phyloP scores from a whole-genome alignment of 192 early-diverging fungal genomes.

The Entomortierella chlamydospora region DNA sequence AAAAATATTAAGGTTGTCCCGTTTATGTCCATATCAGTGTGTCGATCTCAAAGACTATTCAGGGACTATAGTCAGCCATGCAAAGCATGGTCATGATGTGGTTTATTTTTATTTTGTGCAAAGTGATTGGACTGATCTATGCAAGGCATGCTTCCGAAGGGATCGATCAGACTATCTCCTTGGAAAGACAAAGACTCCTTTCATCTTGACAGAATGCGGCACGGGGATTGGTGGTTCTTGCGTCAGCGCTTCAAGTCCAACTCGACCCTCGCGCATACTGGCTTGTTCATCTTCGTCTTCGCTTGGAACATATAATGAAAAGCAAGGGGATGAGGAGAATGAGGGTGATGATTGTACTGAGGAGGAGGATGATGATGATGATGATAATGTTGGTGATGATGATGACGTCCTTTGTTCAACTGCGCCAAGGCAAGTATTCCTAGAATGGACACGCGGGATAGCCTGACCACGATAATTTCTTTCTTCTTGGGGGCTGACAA shows the following conservation, averaged over 20 bases:
- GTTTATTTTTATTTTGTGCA: no score
- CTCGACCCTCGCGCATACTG: not conserved
- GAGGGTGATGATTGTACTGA: not conserved
- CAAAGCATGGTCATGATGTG: no score
- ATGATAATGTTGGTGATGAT: no score
- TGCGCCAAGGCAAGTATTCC: not conserved
- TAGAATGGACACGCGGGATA: not conserved
- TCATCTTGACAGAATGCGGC: not conserved
- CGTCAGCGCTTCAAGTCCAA: not conserved
- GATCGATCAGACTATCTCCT: not conserved
- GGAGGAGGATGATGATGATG: not conserved
- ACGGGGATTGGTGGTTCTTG: slow-evolving; percentile 7
- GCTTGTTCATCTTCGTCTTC: not conserved
- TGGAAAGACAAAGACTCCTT: not conserved
- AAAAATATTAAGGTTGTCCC: not conserved
- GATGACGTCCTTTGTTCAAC: not conserved
- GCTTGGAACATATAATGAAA: not conserved
- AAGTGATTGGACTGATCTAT: no score
- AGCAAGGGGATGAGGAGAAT: not conserved
- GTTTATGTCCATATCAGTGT: no score
- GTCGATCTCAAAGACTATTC: no score
- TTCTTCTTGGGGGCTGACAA: not conserved
- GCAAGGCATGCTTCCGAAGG: no score
- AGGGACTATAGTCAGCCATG: no score
- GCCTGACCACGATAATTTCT: not conserved